Percentiles rank a stretch among this genome's conserved stretches.
Evolutionary conservation across 768 basidiomycete genomes (phyloP).

Genomic region (Dendrothele bispora): DNA sequence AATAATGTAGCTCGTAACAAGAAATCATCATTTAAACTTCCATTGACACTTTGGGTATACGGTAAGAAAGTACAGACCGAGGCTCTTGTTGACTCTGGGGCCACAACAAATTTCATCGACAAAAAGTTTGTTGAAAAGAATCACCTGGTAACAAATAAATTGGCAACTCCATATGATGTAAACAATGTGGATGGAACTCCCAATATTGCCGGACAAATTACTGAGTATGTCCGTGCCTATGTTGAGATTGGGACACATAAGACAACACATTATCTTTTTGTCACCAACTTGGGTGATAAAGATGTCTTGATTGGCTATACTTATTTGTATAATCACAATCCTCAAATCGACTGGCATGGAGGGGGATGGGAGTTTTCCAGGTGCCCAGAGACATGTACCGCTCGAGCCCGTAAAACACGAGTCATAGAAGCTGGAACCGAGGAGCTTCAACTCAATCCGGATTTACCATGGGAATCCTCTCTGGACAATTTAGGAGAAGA

Average conservation of each 20-base stretch:
- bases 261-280: neutral
- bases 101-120: slow-evolving; percentile 6
- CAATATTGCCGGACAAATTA: slow-evolving; percentile 1
- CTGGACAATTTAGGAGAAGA: neutral
- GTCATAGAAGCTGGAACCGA: neutral
- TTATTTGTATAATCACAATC: slow-evolving; percentile 2
- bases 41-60: slow-evolving; percentile 4
- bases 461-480: neutral
- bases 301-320: neutral
- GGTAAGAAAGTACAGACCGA: neutral
- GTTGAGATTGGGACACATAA: neutral
- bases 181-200: neutral
- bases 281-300: neutral
- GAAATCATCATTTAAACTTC: slow-evolving; percentile 2
- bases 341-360: slow-evolving; percentile 1
- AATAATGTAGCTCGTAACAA: slow-evolving; percentile 4
- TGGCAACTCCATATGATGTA: neutral
- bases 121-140: neutral
- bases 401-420: slow-evolving; percentile 1
- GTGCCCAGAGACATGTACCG: slow-evolving; percentile 5
- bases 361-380: slow-evolving; percentile 6
- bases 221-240: neutral
- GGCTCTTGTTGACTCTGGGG: slow-evolving; percentile 4
- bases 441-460: neutral
- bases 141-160: slow-evolving; percentile 3